Percentiles rank a stretch among this genome's conserved stretches.
Conservation (phyloP, 2,329 filamentous ascomycete genomes). For the Fusarium lateritium region DNA sequence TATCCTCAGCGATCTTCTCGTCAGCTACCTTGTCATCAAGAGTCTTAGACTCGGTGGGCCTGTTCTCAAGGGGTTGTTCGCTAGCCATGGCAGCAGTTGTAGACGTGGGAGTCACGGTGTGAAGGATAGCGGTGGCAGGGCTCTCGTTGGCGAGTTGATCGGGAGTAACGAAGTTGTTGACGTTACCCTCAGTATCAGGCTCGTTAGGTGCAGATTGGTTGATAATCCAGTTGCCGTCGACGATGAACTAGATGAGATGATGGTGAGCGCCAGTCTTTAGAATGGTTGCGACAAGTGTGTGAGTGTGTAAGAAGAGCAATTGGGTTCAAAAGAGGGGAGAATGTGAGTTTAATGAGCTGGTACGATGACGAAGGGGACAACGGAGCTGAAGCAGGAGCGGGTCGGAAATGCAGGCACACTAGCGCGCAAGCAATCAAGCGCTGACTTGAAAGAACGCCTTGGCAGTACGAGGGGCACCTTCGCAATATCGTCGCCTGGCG, state of each 20-base stretch:
- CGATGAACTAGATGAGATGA: conserved; percentile 80
- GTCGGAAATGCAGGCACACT: conserved; percentile 47
- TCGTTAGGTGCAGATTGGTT: conserved; percentile 87
- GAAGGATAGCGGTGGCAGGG: conserved; percentile 69
- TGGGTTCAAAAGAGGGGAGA: conserved; percentile 37
- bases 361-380: conserved; percentile 41
- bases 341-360: conserved; percentile 39
- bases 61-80: conserved; percentile 68
- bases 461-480: conserved; percentile 33
- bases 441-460: conserved; percentile 33
- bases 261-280: conserved; percentile 44
- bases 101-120: conserved; percentile 77
- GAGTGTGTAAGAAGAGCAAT: conserved; percentile 37
- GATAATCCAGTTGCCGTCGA: conserved; percentile 90
- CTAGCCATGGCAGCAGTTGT: conserved; percentile 78
- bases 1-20: conserved; percentile 33
- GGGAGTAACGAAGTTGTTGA: conserved; percentile 91
- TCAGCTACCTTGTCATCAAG: conserved; percentile 45
- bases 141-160: conserved; percentile 73
- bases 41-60: conserved; percentile 27
- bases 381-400: conserved; percentile 37
- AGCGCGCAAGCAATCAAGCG: conserved; percentile 45
- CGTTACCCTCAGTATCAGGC: conserved; percentile 84
- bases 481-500: conserved; percentile 28
- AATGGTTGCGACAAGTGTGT: conserved; percentile 25